phyloP scores from a whole-genome alignment of 1,284 basidiomycete species.

The Paramarasmius palmivorus region DNA sequence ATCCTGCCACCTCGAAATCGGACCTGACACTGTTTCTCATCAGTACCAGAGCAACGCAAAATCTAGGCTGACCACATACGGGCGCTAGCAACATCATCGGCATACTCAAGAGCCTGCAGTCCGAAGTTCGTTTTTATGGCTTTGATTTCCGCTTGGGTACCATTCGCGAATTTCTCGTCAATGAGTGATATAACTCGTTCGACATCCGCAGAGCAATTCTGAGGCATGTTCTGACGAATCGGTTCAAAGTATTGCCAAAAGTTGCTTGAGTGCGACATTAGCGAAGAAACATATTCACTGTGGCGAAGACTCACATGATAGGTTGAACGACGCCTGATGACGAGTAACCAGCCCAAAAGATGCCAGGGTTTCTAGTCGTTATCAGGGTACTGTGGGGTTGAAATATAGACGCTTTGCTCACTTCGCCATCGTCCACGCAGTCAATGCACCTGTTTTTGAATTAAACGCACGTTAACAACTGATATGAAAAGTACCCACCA shows the following conservation, averaged over 20 bases:
- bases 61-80: not conserved
- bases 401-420: slow-evolving; percentile 27
- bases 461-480: slow-evolving; percentile 18
- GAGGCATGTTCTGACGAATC: slow-evolving; percentile 65
- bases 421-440: slow-evolving; percentile 74
- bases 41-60: not conserved
- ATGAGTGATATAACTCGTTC: slow-evolving; percentile 63
- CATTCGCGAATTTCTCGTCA: slow-evolving; percentile 53
- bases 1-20: slow-evolving; percentile 65
- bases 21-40: slow-evolving; percentile 42
- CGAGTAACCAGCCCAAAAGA: slow-evolving; percentile 69
- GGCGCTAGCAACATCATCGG: slow-evolving; percentile 64
- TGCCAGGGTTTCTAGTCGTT: slow-evolving; percentile 53
- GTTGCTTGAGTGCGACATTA: slow-evolving; percentile 36
- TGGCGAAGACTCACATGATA: slow-evolving; percentile 44
- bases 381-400: slow-evolving; percentile 19
- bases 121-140: slow-evolving; percentile 59
- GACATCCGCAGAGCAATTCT: slow-evolving; percentile 73
- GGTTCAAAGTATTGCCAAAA: slow-evolving; percentile 76
- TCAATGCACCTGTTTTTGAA: slow-evolving; percentile 68
- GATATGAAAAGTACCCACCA: slow-evolving; percentile 31
- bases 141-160: slow-evolving; percentile 45
- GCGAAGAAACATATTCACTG: not conserved
- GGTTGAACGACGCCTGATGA: slow-evolving; percentile 74
- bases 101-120: slow-evolving; percentile 53